These are phyloP conservation scores for Coriolopsis trogii DNA, from an alignment of 1,284 basidiomycete species.

Conservation along the genomic window DNA sequence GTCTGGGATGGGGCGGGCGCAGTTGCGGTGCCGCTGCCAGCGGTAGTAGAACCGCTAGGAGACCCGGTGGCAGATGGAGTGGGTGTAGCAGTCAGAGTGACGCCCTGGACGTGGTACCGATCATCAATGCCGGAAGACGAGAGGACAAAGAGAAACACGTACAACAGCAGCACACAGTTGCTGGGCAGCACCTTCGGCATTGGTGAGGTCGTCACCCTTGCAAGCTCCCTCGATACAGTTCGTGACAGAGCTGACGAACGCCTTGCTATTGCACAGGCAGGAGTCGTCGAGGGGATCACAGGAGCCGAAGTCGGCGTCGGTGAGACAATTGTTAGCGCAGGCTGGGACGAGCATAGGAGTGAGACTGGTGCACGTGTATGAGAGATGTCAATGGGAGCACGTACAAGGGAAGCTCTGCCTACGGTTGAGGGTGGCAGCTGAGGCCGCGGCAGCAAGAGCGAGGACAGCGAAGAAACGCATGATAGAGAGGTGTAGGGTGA, in stretches of 20 bases:
- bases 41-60: conserved; percentile 1
- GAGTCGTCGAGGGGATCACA: conserved; percentile 47
- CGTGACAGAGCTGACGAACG: conserved; percentile 50
- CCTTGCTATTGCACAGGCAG: conserved; percentile 53
- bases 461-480: conserved; percentile 60
- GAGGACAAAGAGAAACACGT: conserved; percentile 30
- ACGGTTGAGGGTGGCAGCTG: conserved; percentile 35
- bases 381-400: conserved; percentile 16
- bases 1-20: conserved; percentile 10
- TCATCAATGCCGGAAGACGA: not conserved
- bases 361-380: no score
- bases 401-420: conserved; percentile 43
- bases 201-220: conserved; percentile 47
- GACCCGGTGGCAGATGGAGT: conserved; percentile 12
- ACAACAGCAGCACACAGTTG: conserved; percentile 54
- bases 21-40: conserved; percentile 11
- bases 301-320: conserved; percentile 40
- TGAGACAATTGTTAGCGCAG: conserved; percentile 52
- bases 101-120: conserved; percentile 42
- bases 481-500: conserved; percentile 24
- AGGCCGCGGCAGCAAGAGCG: conserved; percentile 43
- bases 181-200: conserved; percentile 47
- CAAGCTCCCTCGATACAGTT: conserved; percentile 50
- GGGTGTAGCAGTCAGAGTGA: conserved; percentile 39
- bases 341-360: conserved; percentile 37